Evolutionary conservation across 768 basidiomycete genomes (phyloP).

Genomic region (Boletus reticuloceps): DNA sequence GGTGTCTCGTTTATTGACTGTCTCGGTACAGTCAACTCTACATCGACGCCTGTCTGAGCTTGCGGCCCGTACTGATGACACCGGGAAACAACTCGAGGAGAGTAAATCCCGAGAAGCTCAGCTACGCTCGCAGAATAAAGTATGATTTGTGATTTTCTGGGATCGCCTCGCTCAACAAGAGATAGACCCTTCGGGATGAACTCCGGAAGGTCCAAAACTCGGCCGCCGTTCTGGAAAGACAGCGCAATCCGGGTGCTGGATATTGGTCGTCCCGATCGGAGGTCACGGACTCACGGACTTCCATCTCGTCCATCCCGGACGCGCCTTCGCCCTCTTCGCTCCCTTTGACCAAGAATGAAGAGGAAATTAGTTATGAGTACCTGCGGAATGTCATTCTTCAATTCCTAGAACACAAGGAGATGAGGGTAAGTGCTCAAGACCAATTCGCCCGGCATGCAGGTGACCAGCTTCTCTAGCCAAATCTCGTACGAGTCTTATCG

Average conservation of each 20-base stretch:
- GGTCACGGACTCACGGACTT: conserved; percentile 32
- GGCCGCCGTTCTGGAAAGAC: conserved; percentile 82
- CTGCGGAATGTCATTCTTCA: conserved; percentile 94
- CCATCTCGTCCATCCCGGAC: conserved; percentile 43
- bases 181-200: conserved; percentile 86
- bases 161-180: conserved; percentile 5
- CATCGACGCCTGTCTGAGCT: conserved; percentile 50
- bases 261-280: conserved; percentile 71
- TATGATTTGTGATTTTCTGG: conserved; percentile 26
- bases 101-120: conserved; percentile 65
- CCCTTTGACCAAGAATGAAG: conserved; percentile 53
- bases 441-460: not conserved
- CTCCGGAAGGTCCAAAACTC: conserved; percentile 94
- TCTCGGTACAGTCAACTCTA: conserved; percentile 39
- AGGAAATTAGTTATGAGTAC: conserved; percentile 95
- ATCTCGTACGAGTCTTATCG: conserved; percentile 86
- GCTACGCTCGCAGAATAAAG: conserved; percentile 77
- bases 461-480: conserved; percentile 51
- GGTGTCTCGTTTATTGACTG: not conserved
- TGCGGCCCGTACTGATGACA: conserved; percentile 43
- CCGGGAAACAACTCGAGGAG: conserved; percentile 76
- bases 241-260: conserved; percentile 91
- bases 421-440: conserved; percentile 68
- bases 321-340: conserved; percentile 35
- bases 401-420: conserved; percentile 97